Base-by-base conservation (phyloP, 2,329 filamentous ascomycete species). In the Fusarium floridanum region DNA sequence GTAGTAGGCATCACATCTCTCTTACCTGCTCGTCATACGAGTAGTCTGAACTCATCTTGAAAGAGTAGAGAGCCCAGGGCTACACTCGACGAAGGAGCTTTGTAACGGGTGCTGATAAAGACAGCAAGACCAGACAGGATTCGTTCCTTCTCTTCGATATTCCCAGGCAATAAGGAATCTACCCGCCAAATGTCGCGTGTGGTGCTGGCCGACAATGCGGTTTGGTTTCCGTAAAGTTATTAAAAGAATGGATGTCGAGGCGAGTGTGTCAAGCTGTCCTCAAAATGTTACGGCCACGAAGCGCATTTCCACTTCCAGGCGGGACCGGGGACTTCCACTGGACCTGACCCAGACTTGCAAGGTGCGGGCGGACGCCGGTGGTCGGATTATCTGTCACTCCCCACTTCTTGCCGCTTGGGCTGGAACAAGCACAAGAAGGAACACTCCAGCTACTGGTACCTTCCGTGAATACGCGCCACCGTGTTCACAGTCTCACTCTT, bases 11-110 rank as follows among this genome's bases (percentile, higher is more conserved):
- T 14, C 12, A 45, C 20, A 9, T 32, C 6, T 17, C 14, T 27
- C 45, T 69, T 82, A 93, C 93, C 91, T 97, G 91, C 82, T 98
- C 94, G 90, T 99, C 97, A 87, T 99, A 99, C 80, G 94, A 97
- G 89, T 99, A 99, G 85, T 98, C 96, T 81, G 94, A 94, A 82
- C 93, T 95, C 91, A 97, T 97, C 83, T 87, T 92, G 86, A 79
- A 83, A 78, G 78, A 77, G 75, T 75, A 70, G 78, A 78, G 79
- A 82, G 82, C 84, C 81, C 80, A 80, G 77, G 76, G 77, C 81
- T 73, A 79, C 81, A 80, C 77, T 74, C 57, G 65, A 67, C 61
- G 62, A 22, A 66, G 57, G 61, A 71, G 59, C 34, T 66, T 65
- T 61, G 65, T 24, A 64, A 67, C 74, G 72, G 61, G 72, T 69